Conservation (phyloP, 1,139 yeast species). For the Yamadazyma siamensis region DNA sequence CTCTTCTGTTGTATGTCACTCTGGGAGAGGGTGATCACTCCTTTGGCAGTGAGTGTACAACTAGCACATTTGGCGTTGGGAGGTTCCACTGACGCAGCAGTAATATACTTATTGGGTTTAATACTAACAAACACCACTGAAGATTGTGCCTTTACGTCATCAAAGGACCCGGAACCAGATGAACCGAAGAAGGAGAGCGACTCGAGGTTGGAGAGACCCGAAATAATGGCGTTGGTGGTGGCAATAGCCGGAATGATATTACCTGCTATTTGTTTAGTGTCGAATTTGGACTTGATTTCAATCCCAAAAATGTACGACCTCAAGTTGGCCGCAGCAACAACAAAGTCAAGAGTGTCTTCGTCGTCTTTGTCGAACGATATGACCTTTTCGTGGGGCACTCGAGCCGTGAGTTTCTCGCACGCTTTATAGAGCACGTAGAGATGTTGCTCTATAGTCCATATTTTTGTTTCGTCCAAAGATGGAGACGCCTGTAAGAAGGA, state of each 20-base stretch:
- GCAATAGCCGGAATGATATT: slow-evolving; percentile 98
- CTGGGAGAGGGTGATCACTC: slow-evolving; percentile 28
- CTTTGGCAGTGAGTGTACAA: slow-evolving; percentile 62
- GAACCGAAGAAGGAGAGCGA: slow-evolving; percentile 52
- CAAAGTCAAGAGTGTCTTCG: slow-evolving; percentile 83
- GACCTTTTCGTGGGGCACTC: slow-evolving; percentile 46
- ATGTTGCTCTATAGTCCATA: slow-evolving; percentile 66
- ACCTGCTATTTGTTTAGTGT: slow-evolving; percentile 92
- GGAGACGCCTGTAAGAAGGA: background rate
- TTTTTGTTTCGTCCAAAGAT: slow-evolving; percentile 48
- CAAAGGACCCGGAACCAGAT: slow-evolving; percentile 10
- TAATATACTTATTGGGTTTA: slow-evolving; percentile 64
- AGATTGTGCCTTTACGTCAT: slow-evolving; percentile 21
- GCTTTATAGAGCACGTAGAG: slow-evolving; percentile 56
- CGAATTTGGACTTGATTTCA: slow-evolving; percentile 74
- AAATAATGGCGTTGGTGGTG: slow-evolving; percentile 92
- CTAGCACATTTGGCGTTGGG: slow-evolving; percentile 73
- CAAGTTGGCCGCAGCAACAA: slow-evolving; percentile 82
- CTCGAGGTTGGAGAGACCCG: slow-evolving; percentile 80
- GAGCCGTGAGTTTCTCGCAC: slow-evolving; percentile 44
- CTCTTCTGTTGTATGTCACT: too few species aligned
- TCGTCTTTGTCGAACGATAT: slow-evolving; percentile 93
- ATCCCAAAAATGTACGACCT: slow-evolving; percentile 74
- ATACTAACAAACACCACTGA: slow-evolving; percentile 66
- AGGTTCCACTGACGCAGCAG: slow-evolving; percentile 55